phyloP scores from a whole-genome alignment of 1,284 basidiomycete species.

The Moesziomyces antarcticus region DNA sequence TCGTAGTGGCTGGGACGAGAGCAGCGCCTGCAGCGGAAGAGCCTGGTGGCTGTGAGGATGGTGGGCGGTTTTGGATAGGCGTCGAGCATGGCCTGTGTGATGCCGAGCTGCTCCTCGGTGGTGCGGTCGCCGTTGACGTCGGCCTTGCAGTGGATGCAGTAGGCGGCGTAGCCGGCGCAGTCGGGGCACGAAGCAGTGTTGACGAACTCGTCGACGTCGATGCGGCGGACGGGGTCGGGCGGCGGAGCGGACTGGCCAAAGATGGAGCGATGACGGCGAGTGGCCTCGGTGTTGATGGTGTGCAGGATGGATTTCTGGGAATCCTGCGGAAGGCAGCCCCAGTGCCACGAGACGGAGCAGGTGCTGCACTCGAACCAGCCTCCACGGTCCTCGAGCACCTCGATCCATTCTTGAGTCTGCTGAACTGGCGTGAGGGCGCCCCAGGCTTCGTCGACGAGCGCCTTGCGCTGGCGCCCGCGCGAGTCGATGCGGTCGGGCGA shows the following conservation, averaged over 20 bases:
- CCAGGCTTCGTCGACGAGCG: slow-evolving; percentile 27
- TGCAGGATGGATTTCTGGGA: slow-evolving; percentile 31
- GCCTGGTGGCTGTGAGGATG: slow-evolving; percentile 12
- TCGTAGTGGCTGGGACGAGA: slow-evolving; percentile 50
- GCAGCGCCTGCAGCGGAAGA: slow-evolving; percentile 57
- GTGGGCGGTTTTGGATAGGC: slow-evolving; percentile 26
- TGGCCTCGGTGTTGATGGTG: slow-evolving; percentile 30
- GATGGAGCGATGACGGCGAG: slow-evolving; percentile 19
- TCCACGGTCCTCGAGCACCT: slow-evolving; percentile 40
- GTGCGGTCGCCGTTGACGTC: slow-evolving; percentile 24
- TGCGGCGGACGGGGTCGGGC: slow-evolving; percentile 14
- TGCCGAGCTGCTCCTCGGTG: slow-evolving; percentile 20
- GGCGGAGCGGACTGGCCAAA: slow-evolving; percentile 18
- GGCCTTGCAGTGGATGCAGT: slow-evolving; percentile 45
- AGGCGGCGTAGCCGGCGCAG: slow-evolving; percentile 31
- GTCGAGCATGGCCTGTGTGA: slow-evolving; percentile 18
- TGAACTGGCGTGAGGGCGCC: slow-evolving; percentile 27
- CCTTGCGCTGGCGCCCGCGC: slow-evolving; percentile 22
- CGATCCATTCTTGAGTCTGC: slow-evolving; percentile 34
- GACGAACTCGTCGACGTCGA: slow-evolving; percentile 39
- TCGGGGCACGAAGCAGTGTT: slow-evolving; percentile 37
- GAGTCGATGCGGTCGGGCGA: slow-evolving; percentile 24
- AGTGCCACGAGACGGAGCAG: slow-evolving; percentile 50
- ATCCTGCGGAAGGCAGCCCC: slow-evolving; percentile 42
- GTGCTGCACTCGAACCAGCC: slow-evolving; percentile 54